Conservation (phyloP, 2,329 filamentous ascomycete species). For the Clarireedia homoeocarpa region DNA sequence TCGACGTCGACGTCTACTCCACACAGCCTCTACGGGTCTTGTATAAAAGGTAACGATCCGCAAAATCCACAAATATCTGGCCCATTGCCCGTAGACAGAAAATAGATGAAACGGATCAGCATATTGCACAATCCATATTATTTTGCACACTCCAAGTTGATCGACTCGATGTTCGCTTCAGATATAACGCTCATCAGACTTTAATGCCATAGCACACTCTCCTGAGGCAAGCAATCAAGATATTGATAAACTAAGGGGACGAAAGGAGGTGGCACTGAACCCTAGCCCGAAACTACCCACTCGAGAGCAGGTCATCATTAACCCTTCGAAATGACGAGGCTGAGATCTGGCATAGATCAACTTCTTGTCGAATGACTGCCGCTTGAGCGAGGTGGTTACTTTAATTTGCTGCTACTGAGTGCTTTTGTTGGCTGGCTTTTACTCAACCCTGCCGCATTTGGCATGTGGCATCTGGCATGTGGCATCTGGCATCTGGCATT, state of each 20-base stretch:
- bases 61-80: constrained; percentile 1
- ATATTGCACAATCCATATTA: background rate
- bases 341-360: background rate
- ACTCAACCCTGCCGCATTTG: background rate
- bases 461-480: background rate
- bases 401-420: too few relatives aligned
- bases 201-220: too few relatives aligned
- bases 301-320: background rate
- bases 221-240: too few relatives aligned
- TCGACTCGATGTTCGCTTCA: background rate
- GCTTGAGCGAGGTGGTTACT: too few relatives aligned
- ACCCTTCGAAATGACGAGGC: background rate
- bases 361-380: too few relatives aligned
- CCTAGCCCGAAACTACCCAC: too few relatives aligned
- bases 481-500: background rate
- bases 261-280: too few relatives aligned
- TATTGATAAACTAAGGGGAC: too few relatives aligned
- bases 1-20: background rate
- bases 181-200: too few relatives aligned
- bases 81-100: background rate
- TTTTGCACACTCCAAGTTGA: background rate
- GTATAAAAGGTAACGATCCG: background rate
- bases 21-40: background rate
- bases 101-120: constrained; percentile 9
- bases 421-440: background rate